Evolutionary conservation across 2,329 filamentous ascomycete species (phyloP).

Genomic region (Monilinia laxa): DNA sequence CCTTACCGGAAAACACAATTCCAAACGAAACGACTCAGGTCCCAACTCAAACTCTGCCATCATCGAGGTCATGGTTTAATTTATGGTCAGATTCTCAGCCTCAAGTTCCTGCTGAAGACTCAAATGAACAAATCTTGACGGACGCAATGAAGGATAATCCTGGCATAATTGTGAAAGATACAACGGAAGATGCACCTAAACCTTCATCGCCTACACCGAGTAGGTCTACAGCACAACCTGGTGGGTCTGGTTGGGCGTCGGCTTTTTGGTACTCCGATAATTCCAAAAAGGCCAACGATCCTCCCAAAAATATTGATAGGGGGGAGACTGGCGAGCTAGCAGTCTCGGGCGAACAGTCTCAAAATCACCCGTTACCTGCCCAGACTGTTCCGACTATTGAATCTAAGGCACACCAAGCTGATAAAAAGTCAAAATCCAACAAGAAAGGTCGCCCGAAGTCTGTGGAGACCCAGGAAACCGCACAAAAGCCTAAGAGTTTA

Average conservation of each 20-base stretch:
- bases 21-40: conserved; percentile 19
- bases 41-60: conserved; percentile 7
- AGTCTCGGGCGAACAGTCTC: conserved; percentile 56
- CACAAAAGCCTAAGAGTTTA: conserved; percentile 23
- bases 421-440: conserved; percentile 31
- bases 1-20: conserved; percentile 9
- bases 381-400: conserved; percentile 25
- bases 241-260: conserved; percentile 67
- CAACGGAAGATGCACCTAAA: conserved; percentile 16
- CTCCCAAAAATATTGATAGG: conserved; percentile 14
- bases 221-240: conserved; percentile 22
- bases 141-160: conserved; percentile 3
- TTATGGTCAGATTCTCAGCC: conserved; percentile 35
- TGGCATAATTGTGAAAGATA: conserved; percentile 32
- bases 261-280: conserved; percentile 64
- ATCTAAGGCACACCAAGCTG: conserved; percentile 23
- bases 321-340: conserved; percentile 49
- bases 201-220: conserved; percentile 14
- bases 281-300: conserved; percentile 33
- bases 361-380: conserved; percentile 47
- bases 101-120: conserved; percentile 30
- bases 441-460: conserved; percentile 35
- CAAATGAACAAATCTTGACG: conserved; percentile 26
- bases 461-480: conserved; percentile 30
- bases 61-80: conserved; percentile 38